phyloP scores from a whole-genome alignment of 768 basidiomycete species.

The Hortiboletus campestris region DNA sequence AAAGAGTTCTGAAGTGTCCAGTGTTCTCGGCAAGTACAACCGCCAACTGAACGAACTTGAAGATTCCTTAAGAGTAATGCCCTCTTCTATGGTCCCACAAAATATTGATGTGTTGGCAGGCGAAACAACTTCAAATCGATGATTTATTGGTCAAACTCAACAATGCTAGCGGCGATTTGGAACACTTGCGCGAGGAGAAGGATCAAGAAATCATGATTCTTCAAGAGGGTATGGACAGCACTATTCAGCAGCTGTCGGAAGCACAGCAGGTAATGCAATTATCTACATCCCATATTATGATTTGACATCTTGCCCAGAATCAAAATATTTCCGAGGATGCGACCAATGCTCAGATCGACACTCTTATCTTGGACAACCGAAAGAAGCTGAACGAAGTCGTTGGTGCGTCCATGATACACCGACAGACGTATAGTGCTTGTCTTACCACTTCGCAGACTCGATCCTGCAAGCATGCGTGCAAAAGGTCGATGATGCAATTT shows the following conservation, averaged over 20 bases:
- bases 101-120: conserved; percentile 42
- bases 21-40: conserved; percentile 89
- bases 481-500: conserved; percentile 96
- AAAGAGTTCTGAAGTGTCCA: conserved; percentile 91
- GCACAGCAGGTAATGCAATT: conserved; percentile 69
- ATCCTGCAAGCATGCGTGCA: conserved; percentile 95
- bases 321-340: conserved; percentile 86
- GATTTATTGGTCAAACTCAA: conserved; percentile 84
- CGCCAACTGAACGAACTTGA: conserved; percentile 95
- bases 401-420: conserved; percentile 44
- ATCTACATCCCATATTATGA: neutral
- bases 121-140: conserved; percentile 96
- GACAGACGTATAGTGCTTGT: conserved; percentile 7
- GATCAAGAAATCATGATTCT: conserved; percentile 95
- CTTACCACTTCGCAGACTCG: conserved; percentile 61
- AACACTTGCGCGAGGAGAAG: conserved; percentile 88
- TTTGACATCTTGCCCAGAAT: conserved; percentile 44
- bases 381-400: conserved; percentile 99
- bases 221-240: conserved; percentile 93
- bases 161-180: conserved; percentile 68
- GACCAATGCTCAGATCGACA: conserved; percentile 96
- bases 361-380: conserved; percentile 91
- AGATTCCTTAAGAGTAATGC: conserved; percentile 81
- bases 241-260: conserved; percentile 83
- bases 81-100: neutral